phyloP scores from a whole-genome alignment of 108 stramenopile genomes.

The Chaetoceros tenuissimus region DNA sequence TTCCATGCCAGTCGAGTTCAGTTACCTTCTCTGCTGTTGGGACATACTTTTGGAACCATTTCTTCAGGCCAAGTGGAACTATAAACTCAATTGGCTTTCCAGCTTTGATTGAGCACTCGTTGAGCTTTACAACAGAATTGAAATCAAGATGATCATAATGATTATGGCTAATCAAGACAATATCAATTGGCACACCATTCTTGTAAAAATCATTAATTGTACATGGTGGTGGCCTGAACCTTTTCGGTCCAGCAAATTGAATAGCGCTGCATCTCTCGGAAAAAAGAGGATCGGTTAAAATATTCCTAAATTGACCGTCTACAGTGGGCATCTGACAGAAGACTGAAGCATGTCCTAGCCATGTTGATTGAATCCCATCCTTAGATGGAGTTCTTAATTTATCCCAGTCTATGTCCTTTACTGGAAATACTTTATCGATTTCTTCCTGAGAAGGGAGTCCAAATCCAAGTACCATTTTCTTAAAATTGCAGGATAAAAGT shows the following conservation, averaged over 20 bases:
- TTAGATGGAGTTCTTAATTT: not conserved
- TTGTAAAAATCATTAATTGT: conserved; percentile 29
- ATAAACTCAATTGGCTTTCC: conserved; percentile 9
- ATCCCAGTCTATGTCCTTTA: conserved; percentile 6
- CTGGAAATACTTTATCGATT: conserved; percentile 18
- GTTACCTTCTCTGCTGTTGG: not conserved
- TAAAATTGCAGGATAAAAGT: not conserved
- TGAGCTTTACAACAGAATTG: conserved; percentile 15
- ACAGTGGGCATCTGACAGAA: conserved; percentile 32
- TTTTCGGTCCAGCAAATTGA: conserved; percentile 35
- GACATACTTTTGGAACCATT: conserved; percentile 5
- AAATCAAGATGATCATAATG: conserved; percentile 59
- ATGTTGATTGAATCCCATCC: conserved; percentile 33
- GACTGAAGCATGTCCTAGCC: conserved; percentile 48
- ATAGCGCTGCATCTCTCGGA: conserved; percentile 14
- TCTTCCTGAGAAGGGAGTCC: conserved; percentile 8
- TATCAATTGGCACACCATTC: conserved; percentile 24
- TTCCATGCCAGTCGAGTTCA: conserved; percentile 22
- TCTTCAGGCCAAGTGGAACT: conserved; percentile 21
- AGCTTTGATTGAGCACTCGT: not conserved
- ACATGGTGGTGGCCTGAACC: conserved; percentile 31
- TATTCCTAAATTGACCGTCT: too few relatives aligned
- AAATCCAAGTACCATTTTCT: not conserved
- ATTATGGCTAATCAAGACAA: conserved; percentile 51
- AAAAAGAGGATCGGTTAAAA: conserved; percentile 54